Percentiles rank a stretch among this genome's conserved stretches.
phyloP scores from a whole-genome alignment of 208 protist species.

The Tritrichomonas musculus region DNA sequence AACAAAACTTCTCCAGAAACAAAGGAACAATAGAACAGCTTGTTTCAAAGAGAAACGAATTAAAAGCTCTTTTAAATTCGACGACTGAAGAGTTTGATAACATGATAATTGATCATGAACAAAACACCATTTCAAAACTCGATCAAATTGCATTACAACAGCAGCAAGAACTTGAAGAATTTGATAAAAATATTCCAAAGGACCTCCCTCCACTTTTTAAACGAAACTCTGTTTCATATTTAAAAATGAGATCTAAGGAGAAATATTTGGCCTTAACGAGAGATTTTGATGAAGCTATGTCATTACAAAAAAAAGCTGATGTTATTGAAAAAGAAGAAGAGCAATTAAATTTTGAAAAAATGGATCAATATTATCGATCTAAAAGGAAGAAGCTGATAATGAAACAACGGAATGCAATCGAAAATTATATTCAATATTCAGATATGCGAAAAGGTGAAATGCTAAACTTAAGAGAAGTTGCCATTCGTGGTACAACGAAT shows the following conservation, averaged over 20 bases:
- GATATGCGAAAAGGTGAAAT: background rate
- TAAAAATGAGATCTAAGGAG: background rate
- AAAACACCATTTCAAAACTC: background rate
- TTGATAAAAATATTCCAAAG: background rate
- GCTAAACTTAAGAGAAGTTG: background rate
- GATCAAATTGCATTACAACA: background rate
- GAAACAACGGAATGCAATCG: background rate
- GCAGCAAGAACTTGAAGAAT: background rate
- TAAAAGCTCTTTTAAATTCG: background rate
- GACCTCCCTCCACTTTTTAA: background rate
- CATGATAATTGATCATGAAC: background rate
- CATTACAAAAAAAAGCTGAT: background rate
- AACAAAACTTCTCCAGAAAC: background rate
- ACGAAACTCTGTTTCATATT: conserved; percentile 14
- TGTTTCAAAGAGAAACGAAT: background rate
- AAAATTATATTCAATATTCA: background rate
- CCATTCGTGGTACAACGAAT: background rate
- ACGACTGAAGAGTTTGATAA: background rate
- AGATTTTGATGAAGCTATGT: background rate
- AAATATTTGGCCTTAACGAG: background rate
- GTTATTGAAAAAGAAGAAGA: background rate
- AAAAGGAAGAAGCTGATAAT: background rate
- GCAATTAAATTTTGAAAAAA: background rate
- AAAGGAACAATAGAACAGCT: background rate
- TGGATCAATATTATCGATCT: background rate